A percentile compares a stretch with the other conserved stretches of the same genome.
Evolutionary conservation across 2,329 filamentous ascomycete genomes (phyloP).

Genomic region (Celoporthe dispersa): DNA sequence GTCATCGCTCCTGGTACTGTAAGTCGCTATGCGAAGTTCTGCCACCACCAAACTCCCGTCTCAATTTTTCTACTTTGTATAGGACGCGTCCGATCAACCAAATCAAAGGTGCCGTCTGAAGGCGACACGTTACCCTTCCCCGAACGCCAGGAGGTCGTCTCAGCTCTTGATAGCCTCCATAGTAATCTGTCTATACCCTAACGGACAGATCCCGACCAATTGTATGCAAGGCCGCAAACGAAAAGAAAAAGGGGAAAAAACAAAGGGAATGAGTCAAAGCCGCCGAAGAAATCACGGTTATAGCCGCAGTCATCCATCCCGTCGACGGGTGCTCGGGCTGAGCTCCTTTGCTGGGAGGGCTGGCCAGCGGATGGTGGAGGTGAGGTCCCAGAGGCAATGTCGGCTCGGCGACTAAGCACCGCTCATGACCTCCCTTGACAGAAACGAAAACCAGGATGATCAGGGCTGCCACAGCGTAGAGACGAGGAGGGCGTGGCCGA

Average conservation of each 20-base stretch:
- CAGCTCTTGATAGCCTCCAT: slow-evolving; percentile 61
- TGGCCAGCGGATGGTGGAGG: neutral
- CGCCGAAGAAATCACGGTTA: neutral
- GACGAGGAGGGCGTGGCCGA: slow-evolving; percentile 35
- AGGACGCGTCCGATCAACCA: neutral
- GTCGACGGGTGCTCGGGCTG: neutral
- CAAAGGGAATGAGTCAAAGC: neutral
- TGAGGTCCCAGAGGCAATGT: neutral
- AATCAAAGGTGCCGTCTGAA: slow-evolving; percentile 26
- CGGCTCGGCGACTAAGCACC: slow-evolving; percentile 20
- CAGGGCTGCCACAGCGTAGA: slow-evolving; percentile 15
- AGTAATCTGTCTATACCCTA: slow-evolving; percentile 37
- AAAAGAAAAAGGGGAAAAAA: slow-evolving; percentile 22
- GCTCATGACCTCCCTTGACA: neutral
- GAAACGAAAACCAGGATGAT: slow-evolving; percentile 15
- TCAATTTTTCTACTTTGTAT: neutral
- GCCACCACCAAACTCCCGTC: neutral
- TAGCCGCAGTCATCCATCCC: neutral
- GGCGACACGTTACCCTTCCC: slow-evolving; percentile 14
- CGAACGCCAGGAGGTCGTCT: slow-evolving; percentile 51
- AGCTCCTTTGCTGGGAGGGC: neutral
- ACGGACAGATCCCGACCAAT: slow-evolving; percentile 22
- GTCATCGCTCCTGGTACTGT: slow-evolving; percentile 14
- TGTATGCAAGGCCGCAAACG: slow-evolving; percentile 10
- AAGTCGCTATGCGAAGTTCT: neutral